phyloP scores from a whole-genome alignment of 352 stramenopile genomes.

The Phytopythium helicoides region DNA sequence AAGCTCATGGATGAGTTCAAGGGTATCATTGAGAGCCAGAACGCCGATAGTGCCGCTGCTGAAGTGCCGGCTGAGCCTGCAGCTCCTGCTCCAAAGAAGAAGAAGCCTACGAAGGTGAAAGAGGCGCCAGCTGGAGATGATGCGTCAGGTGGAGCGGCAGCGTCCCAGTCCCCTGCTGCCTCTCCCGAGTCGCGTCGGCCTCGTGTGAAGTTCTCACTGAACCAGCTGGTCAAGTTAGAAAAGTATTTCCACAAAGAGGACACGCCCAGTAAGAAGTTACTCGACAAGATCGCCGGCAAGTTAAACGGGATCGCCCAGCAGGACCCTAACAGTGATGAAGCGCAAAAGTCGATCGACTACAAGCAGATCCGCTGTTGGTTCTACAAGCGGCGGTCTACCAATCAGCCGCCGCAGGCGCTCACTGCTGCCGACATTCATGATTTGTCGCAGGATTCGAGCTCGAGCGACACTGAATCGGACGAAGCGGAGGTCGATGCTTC shows the following conservation, averaged over 20 bases:
- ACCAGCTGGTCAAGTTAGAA: slow-evolving; percentile 77
- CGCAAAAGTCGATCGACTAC: slow-evolving; percentile 74
- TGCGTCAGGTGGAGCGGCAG: slow-evolving; percentile 1
- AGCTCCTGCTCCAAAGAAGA: slow-evolving; percentile 7
- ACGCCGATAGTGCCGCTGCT: slow-evolving; percentile 20
- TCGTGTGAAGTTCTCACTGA: slow-evolving; percentile 75
- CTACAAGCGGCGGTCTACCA: slow-evolving; percentile 82
- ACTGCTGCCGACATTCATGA: slow-evolving; percentile 54
- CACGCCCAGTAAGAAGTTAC: slow-evolving; percentile 72
- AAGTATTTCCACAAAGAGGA: slow-evolving; percentile 84
- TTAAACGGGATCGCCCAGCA: slow-evolving; percentile 64
- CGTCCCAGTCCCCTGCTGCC: slow-evolving; percentile 47
- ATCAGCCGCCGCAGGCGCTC: slow-evolving; percentile 70
- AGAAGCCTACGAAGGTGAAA: slow-evolving; percentile 56
- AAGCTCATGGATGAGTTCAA: slow-evolving; percentile 81
- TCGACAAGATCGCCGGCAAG: slow-evolving; percentile 74
- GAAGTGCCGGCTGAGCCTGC: slow-evolving; percentile 8
- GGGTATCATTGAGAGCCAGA: slow-evolving; percentile 47
- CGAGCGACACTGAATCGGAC: slow-evolving; percentile 69
- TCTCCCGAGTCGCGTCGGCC: slow-evolving; percentile 63
- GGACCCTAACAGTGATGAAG: slow-evolving; percentile 51
- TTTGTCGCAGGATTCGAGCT: slow-evolving; percentile 45
- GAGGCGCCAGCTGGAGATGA: slow-evolving; percentile 47
- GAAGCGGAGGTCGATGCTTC: slow-evolving; percentile 33
- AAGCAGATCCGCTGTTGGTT: slow-evolving; percentile 89